Percentiles rank a stretch among this genome's conserved stretches.
phyloP scores from a whole-genome alignment of 1,139 yeast species.

The Pichia sp. region DNA sequence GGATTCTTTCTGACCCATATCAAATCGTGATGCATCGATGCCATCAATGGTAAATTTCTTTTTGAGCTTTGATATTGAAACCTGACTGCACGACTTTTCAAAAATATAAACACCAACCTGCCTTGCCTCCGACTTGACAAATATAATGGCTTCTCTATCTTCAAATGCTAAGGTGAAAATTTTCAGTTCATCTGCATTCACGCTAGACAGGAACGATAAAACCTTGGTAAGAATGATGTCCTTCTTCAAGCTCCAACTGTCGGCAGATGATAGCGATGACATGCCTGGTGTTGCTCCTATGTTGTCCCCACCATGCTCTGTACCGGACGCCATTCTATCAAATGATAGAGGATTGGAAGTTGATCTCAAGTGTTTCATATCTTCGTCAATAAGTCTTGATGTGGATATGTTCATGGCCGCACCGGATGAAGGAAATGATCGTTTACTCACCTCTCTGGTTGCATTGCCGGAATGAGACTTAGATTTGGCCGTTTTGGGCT shows the following conservation, averaged over 20 bases:
- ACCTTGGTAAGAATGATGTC: conserved; percentile 63
- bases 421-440: conserved; percentile 19
- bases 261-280: conserved; percentile 10
- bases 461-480: conserved; percentile 12
- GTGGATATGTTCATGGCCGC: conserved; percentile 36
- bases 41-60: conserved; percentile 33
- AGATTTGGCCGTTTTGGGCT: conserved; percentile 12
- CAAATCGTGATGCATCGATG: conserved; percentile 36
- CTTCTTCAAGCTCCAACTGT: conserved; percentile 37
- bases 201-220: conserved; percentile 34
- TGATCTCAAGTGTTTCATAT: conserved; percentile 41
- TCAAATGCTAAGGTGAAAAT: conserved; percentile 39
- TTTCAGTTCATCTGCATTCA: conserved; percentile 31
- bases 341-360: conserved; percentile 52
- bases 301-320: conserved; percentile 20
- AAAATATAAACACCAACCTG: conserved; percentile 47
- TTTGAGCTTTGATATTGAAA: conserved; percentile 30
- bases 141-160: conserved; percentile 54
- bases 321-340: conserved; percentile 51
- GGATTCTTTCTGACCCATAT: conserved; percentile 29
- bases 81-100: conserved; percentile 31
- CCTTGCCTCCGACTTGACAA: conserved; percentile 29
- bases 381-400: conserved; percentile 34
- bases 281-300: conserved; percentile 10
- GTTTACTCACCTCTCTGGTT: conserved; percentile 18